phyloP scores from a whole-genome alignment of 345 rosid genomes.

The Syzygium aromaticum region DNA sequence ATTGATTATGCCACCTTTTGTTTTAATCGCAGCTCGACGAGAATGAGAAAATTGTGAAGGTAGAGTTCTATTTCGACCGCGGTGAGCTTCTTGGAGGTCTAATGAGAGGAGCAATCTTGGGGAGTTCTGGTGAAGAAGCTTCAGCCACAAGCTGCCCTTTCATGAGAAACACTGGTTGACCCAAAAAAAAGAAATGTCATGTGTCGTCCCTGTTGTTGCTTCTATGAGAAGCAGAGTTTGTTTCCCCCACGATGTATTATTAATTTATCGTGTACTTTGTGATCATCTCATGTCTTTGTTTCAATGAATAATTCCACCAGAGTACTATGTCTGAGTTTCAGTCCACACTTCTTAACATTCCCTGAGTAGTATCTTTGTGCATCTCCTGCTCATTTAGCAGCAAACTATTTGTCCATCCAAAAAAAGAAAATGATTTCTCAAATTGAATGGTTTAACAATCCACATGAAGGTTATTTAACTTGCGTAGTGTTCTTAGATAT shows the following conservation, averaged over 20 bases:
- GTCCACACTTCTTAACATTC: background rate
- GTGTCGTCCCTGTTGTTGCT: background rate
- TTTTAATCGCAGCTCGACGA: conserved; percentile 29
- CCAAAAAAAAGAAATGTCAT: background rate
- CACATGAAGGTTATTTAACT: too few species aligned
- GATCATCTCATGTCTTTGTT: background rate
- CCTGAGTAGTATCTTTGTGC: too few species aligned
- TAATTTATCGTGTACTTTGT: background rate
- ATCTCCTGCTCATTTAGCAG: too few species aligned
- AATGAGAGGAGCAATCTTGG: conserved; percentile 20
- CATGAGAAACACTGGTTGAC: conserved; percentile 24
- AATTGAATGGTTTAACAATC: too few species aligned
- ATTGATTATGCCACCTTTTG: background rate
- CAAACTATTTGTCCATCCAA: too few species aligned
- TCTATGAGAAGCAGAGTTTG: background rate
- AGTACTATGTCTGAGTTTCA: background rate
- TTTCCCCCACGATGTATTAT: too few species aligned
- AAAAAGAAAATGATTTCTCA: too few species aligned
- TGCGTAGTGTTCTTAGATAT: too few species aligned
- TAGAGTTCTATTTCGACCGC: conserved; percentile 38
- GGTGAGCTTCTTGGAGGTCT: conserved; percentile 56
- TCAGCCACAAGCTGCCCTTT: conserved; percentile 38
- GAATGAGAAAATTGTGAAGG: conserved; percentile 40
- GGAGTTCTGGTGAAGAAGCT: background rate
- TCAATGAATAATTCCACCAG: background rate